Evolutionary conservation across 306 rosid species (phyloP), one percentile per base, ranked within the genome.

Genomic region (Hippophae tibetana): DNA sequence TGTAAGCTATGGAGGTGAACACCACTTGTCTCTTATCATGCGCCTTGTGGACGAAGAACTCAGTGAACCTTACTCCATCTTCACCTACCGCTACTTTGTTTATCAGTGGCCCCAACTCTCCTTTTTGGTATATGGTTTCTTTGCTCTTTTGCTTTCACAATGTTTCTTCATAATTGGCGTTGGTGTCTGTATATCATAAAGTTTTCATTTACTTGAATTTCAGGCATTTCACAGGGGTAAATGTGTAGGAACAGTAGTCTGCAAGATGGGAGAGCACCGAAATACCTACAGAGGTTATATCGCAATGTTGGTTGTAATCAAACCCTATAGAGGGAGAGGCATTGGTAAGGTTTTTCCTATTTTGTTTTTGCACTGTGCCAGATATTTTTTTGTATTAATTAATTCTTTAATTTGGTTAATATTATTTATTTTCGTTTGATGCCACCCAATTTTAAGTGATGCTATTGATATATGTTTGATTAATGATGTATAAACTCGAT

Each of bases 11-110:
- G 84, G 80, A 3, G 96, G 99, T 8, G 99, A 92, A 57, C 94
- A 88, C 51, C 96, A 88, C 65, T 85, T 88, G 9, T 96, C 99
- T 52, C 86, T 84, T 1, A 57, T 92, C 54, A 92, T 88, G 99
- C 83, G 78, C 70, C 85, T 92, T 1, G 99, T 88, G 6, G 94
- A 92, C 64, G 75, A 84, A 69, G 96, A 92, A 31, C 99, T 92
- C 81, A 92, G 95, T 74, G 99, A 92, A 61, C 99, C 99, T 42
- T 92, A 92, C 78, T 88, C 99, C 65, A 92, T 88, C 76, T 92
- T 92, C 85, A 92, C 99, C 12, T 92, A 88, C 74, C 86, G 96
- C 45, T 88, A 92, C 81, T 86, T 88, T 72, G 99, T 92, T 63
- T 92, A 92, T 54, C 86, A 85, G 40, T 92, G 99, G 95, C 96